Conservation (phyloP, 179 eudicot genomes). For the Silene noctiflora region DNA sequence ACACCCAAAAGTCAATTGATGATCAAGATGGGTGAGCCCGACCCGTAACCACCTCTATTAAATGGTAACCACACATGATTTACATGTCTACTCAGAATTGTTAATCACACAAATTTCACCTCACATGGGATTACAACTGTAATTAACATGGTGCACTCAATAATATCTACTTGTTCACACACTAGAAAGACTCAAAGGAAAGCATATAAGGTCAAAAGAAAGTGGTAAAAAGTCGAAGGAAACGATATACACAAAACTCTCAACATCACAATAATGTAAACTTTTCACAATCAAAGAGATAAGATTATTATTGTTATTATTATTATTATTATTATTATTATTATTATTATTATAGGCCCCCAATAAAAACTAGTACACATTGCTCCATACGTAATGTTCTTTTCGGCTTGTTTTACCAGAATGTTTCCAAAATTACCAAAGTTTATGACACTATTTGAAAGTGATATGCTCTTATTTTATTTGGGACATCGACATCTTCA, state of each 20-base stretch:
- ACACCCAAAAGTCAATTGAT: too few relatives aligned
- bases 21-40: too few relatives aligned
- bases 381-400: constrained; percentile 3
- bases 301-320: constrained; percentile 12
- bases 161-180: background rate
- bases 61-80: constrained; percentile 13
- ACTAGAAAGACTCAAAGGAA: background rate
- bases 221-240: too few relatives aligned
- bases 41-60: too few relatives aligned
- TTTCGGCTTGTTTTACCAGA: constrained; percentile 11
- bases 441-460: background rate
- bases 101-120: background rate
- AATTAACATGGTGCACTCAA: too few relatives aligned
- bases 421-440: constrained; percentile 7
- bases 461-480: background rate
- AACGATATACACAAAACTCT: background rate
- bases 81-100: background rate
- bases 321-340: too few relatives aligned
- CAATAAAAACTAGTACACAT: background rate
- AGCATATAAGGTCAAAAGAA: background rate
- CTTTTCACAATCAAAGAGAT: constrained; percentile 11
- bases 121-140: background rate
- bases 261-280: constrained; percentile 10
- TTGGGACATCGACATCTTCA: background rate
- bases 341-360: too few relatives aligned